Percentiles rank a stretch among this genome's conserved stretches.
phyloP scores from a whole-genome alignment of 1,139 yeast genomes.

The Kazachstania sp. region DNA sequence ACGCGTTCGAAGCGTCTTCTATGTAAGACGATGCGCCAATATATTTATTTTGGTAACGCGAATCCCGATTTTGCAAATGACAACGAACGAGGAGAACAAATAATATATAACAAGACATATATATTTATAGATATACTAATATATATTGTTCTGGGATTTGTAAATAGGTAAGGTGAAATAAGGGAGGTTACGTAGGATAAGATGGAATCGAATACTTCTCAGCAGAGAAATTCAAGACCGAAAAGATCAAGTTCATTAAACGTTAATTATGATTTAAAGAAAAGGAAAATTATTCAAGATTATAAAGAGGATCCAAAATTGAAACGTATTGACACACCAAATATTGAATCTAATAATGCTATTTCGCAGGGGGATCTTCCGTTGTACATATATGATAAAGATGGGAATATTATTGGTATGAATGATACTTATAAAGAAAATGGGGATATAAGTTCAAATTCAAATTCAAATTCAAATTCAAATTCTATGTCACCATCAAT shows the following conservation, averaged over 20 bases:
- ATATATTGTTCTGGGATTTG: too few species aligned
- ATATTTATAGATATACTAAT: too few species aligned
- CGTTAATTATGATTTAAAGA: constrained; percentile 28
- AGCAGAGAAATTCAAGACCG: constrained; percentile 15
- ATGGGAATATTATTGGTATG: constrained; percentile 19
- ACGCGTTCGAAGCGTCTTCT: too few species aligned
- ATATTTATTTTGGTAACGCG: too few species aligned
- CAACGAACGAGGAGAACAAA: too few species aligned
- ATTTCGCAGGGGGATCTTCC: not conserved
- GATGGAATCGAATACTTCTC: not conserved
- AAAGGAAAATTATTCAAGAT: constrained; percentile 24
- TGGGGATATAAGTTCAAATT: not conserved
- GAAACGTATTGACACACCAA: not conserved
- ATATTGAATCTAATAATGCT: not conserved
- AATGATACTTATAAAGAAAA: constrained; percentile 12
- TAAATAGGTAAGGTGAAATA: not conserved
- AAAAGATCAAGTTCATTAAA: constrained; percentile 26
- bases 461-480: not conserved
- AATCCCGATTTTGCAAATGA: too few species aligned
- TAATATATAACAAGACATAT: too few species aligned
- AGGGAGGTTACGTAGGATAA: too few species aligned
- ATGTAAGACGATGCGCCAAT: too few species aligned
- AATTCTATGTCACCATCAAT: not conserved
- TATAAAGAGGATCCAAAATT: constrained; percentile 12
- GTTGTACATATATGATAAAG: constrained; percentile 15